Base-by-base conservation (phyloP, 192 early-diverging fungal species). In the Linnemannia exigua region DNA sequence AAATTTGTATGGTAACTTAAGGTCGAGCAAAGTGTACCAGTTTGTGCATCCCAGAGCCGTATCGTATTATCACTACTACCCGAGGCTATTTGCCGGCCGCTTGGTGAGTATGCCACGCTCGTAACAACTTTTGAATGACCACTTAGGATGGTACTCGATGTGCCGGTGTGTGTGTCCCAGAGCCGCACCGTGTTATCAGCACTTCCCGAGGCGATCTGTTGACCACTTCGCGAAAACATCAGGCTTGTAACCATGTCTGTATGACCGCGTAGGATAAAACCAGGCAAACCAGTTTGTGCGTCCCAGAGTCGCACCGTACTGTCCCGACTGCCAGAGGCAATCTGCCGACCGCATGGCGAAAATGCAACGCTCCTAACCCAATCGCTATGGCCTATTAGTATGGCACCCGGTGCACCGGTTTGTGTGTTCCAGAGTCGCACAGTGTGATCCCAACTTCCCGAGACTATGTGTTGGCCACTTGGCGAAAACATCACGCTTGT, bases 101-200 rank as follows among this genome's bases (percentile, higher is more conserved):
- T 54, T 20, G 73, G 73, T 22, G 73, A 74, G 1, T 19, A 61
- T 61, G 17, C 31, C n/a, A 74, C 31, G 52, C 50, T 61, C 1
- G 35, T 20, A 22, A 74, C 54, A 38, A 5, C 4, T 12, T 36
- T 25, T 19, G 38, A 50, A 58, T 74, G 73, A 12, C 73, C 73
- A 1, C 17, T 31, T 38, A 36, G 15, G 35, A 54, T 14, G 5
- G 31, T 35, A 46, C 22, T 33, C 1, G 28, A 15, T 61, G 14
- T 35, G n/a, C 73, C 73, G 12, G 73, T 74, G 35, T 74, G 51
- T 36, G 51, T 22, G 36, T 74, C 52, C 73, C 73, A 74, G 9
- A 74, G 52, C 1, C 73, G 50, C 2, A 61, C 52, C 0, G 73
- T 58, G 33, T 16, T 38, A 35, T 74, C 73, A 38, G 1, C 33